phyloP scores from a whole-genome alignment of 2,329 filamentous ascomycete genomes.

The Talaromyces sp. region DNA sequence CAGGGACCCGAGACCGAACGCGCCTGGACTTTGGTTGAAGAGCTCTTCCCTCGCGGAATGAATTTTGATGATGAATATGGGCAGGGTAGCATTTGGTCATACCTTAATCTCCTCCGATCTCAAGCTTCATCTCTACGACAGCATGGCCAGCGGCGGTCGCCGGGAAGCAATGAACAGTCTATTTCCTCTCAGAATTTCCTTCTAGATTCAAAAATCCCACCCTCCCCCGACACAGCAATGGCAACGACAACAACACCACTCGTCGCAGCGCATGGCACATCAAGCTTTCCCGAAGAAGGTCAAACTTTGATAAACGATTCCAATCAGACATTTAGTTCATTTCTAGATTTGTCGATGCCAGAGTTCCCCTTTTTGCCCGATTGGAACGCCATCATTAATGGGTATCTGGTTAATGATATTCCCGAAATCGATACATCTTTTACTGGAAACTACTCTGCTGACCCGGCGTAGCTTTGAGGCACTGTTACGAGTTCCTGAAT shows the following conservation, averaged over 20 bases:
- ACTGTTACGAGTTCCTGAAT: neutral
- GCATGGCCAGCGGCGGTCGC: neutral
- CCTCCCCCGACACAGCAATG: neutral
- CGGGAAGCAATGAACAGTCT: neutral
- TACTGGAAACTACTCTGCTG: neutral
- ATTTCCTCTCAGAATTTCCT: neutral
- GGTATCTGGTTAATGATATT: slow-evolving; percentile 1
- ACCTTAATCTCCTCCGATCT: slow-evolving; percentile 17
- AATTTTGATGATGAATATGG: slow-evolving; percentile 17
- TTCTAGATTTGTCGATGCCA: slow-evolving; percentile 18
- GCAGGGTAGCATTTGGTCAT: slow-evolving; percentile 18
- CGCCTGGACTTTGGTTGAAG: slow-evolving; percentile 19
- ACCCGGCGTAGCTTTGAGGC: neutral
- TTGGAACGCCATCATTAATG: slow-evolving; percentile 21
- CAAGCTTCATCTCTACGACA: slow-evolving; percentile 16
- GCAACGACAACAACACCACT: neutral
- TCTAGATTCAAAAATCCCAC: neutral
- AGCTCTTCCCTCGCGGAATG: slow-evolving; percentile 18
- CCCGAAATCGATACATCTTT: neutral
- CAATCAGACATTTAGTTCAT: slow-evolving; percentile 16
- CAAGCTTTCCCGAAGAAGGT: neutral
- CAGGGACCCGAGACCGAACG: slow-evolving; percentile 17
- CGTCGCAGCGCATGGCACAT: neutral
- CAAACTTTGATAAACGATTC: slow-evolving; percentile 8
- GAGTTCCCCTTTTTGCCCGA: slow-evolving; percentile 21